Conservation (phyloP, 2,329 filamentous ascomycete genomes). For the Hyphodiscus sp. region DNA sequence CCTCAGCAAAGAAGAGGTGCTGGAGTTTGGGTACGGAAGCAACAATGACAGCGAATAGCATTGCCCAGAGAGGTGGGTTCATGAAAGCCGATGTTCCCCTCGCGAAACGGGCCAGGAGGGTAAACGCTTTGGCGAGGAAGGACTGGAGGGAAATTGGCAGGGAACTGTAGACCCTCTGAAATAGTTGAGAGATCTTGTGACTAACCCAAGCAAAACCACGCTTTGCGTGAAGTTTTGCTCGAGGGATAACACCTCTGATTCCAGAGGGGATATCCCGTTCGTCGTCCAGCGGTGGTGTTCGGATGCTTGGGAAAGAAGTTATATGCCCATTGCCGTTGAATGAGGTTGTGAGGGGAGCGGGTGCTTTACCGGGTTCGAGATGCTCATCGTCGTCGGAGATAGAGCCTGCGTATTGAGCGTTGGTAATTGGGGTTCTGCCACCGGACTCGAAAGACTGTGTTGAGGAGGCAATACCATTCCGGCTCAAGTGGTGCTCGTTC, state of each 20-base stretch:
- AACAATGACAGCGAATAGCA: slow-evolving; percentile 85
- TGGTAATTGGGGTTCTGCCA: slow-evolving; percentile 28
- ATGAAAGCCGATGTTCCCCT: slow-evolving; percentile 84
- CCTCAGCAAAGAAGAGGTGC: slow-evolving; percentile 77
- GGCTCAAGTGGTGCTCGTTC: slow-evolving; percentile 16
- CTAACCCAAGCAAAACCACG: slow-evolving; percentile 11
- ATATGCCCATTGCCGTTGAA: slow-evolving; percentile 42
- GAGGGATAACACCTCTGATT: slow-evolving; percentile 36
- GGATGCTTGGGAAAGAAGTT: slow-evolving; percentile 55
- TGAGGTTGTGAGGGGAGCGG: slow-evolving; percentile 17
- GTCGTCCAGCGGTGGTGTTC: slow-evolving; percentile 24
- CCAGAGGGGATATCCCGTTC: slow-evolving; percentile 33
- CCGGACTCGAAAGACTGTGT: slow-evolving; percentile 28
- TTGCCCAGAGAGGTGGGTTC: slow-evolving; percentile 97
- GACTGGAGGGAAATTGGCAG: slow-evolving; percentile 49
- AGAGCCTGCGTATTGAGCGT: slow-evolving; percentile 26
- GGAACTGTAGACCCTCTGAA: slow-evolving; percentile 34
- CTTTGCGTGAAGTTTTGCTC: slow-evolving; percentile 31
- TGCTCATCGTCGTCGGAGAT: slow-evolving; percentile 35
- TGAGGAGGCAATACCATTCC: slow-evolving; percentile 13
- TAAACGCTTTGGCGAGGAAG: slow-evolving; percentile 36
- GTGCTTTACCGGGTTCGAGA: slow-evolving; percentile 31
- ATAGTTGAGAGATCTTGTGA: slow-evolving; percentile 10
- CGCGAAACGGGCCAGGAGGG: slow-evolving; percentile 44
- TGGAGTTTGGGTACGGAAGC: slow-evolving; percentile 83